Percentiles rank a stretch among this genome's conserved stretches.
These are phyloP conservation scores for Nidula microcarpa DNA, from an alignment of 768 basidiomycete genomes.

Conservation along the genomic window DNA sequence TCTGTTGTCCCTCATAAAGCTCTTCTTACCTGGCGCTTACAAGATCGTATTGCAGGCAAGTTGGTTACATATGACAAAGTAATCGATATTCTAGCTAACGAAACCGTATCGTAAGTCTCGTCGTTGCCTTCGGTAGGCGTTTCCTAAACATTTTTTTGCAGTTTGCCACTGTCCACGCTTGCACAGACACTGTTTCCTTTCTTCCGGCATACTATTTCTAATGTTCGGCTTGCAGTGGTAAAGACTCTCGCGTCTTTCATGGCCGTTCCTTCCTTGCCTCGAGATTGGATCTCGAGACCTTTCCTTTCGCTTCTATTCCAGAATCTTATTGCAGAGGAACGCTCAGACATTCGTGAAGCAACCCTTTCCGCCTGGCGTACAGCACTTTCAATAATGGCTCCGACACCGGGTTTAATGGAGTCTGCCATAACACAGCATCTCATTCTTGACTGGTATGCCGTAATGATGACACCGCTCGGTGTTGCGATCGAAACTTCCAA, in stretches of 20 bases:
- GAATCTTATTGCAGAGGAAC: slow-evolving; percentile 91
- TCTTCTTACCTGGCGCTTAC: not conserved
- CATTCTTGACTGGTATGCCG: slow-evolving; percentile 80
- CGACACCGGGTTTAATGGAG: slow-evolving; percentile 45
- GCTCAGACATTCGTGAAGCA: slow-evolving; percentile 73
- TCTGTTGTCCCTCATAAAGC: slow-evolving; percentile 22
- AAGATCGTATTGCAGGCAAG: slow-evolving; percentile 51
- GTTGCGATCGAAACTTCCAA: slow-evolving; percentile 63
- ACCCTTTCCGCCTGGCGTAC: slow-evolving; percentile 74
- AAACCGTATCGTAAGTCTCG: slow-evolving; percentile 64
- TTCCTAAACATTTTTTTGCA: slow-evolving; percentile 21
- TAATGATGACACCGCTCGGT: slow-evolving; percentile 89
- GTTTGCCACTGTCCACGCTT: slow-evolving; percentile 76
- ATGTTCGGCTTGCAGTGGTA: slow-evolving; percentile 90
- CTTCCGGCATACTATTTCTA: slow-evolving; percentile 94
- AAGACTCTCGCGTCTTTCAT: slow-evolving; percentile 87
- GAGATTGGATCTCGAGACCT: slow-evolving; percentile 75
- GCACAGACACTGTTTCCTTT: slow-evolving; percentile 91
- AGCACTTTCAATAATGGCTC: slow-evolving; percentile 55
- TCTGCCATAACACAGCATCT: slow-evolving; percentile 52
- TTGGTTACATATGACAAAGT: slow-evolving; percentile 78
- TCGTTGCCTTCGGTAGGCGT: slow-evolving; percentile 1
- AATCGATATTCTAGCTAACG: slow-evolving; percentile 69
- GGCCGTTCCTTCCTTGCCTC: slow-evolving; percentile 65
- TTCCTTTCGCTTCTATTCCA: slow-evolving; percentile 88